Conservation (phyloP, 2,329 filamentous ascomycete species). For the Hypoxylon sp. region DNA sequence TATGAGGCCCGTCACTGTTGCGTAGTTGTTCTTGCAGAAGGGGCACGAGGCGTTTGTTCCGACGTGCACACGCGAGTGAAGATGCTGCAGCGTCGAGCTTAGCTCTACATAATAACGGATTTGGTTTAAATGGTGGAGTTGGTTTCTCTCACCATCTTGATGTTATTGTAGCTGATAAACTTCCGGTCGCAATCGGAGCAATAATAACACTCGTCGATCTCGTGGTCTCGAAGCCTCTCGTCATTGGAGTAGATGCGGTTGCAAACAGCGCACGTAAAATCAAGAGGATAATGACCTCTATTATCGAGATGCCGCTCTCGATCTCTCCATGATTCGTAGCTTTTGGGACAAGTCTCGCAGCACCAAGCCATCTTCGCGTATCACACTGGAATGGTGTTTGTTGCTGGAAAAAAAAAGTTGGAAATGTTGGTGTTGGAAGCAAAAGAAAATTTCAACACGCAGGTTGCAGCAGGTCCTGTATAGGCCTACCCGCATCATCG, state of each 20-base stretch:
- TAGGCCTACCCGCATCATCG: too few species aligned
- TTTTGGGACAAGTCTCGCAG: not conserved
- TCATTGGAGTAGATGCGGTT: not conserved
- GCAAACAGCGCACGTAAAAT: slow-evolving; percentile 13
- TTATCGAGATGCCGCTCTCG: slow-evolving; percentile 11
- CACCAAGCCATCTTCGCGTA: slow-evolving; percentile 17
- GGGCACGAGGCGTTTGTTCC: slow-evolving; percentile 8
- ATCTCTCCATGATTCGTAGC: not conserved
- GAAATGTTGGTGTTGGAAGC: too few species aligned
- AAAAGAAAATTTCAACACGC: too few species aligned
- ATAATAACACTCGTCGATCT: slow-evolving; percentile 8
- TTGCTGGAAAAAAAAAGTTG: too few species aligned
- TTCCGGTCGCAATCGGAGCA: slow-evolving; percentile 7
- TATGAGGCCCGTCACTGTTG: slow-evolving; percentile 25
- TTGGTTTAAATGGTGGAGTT: not conserved
- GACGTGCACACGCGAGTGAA: slow-evolving; percentile 19
- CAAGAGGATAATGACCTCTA: not conserved
- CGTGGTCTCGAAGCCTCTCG: not conserved
- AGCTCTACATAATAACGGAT: too few species aligned
- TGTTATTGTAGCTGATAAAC: slow-evolving; percentile 14
- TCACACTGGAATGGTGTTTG: too few species aligned
- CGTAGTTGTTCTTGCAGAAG: slow-evolving; percentile 16
- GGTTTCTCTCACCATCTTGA: slow-evolving; percentile 21
- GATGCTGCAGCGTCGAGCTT: slow-evolving; percentile 2
- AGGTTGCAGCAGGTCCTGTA: too few species aligned